A percentile compares a stretch with the other conserved stretches of the same genome.
phyloP scores from a whole-genome alignment of 2,329 filamentous ascomycete species.

The Trichoderma asperellum region DNA sequence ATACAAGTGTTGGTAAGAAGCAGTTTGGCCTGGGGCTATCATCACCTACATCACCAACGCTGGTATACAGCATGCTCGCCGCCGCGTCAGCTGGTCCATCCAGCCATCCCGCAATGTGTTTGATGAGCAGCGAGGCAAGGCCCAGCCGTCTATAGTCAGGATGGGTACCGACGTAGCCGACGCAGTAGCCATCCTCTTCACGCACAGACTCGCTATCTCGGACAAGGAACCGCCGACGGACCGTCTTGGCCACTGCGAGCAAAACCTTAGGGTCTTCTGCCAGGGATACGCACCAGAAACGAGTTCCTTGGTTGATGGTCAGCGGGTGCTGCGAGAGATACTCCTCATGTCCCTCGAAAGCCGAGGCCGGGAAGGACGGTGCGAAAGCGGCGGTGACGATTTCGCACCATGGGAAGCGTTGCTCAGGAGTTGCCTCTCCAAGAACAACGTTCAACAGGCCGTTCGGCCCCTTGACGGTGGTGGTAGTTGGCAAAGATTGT shows the following conservation, averaged over 20 bases:
- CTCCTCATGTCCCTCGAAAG: neutral
- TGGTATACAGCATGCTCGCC: constrained; percentile 14
- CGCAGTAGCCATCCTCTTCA: constrained; percentile 3
- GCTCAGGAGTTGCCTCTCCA: constrained; percentile 4
- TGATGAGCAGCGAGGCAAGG: constrained; percentile 6
- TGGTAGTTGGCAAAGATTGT: neutral
- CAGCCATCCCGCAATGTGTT: constrained; percentile 11
- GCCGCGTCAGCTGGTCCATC: constrained; percentile 7
- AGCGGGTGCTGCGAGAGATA: constrained; percentile 4
- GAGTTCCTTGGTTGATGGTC: neutral
- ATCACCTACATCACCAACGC: constrained; percentile 2
- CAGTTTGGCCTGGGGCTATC: neutral
- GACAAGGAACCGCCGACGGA: constrained; percentile 1
- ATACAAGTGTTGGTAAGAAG: neutral
- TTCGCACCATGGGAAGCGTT: neutral
- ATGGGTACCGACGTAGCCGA: constrained; percentile 1
- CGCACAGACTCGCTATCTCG: constrained; percentile 2
- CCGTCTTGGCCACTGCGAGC: neutral
- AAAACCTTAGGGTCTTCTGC: neutral
- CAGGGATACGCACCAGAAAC: neutral
- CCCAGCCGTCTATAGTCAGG: constrained; percentile 1
- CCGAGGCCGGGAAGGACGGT: neutral
- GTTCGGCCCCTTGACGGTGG: constrained; percentile 2
- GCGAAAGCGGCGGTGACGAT: neutral
- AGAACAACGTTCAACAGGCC: neutral